Evolutionary conservation across 2,329 filamentous ascomycete genomes (phyloP).

Genomic region (Cordyceps cicadae): DNA sequence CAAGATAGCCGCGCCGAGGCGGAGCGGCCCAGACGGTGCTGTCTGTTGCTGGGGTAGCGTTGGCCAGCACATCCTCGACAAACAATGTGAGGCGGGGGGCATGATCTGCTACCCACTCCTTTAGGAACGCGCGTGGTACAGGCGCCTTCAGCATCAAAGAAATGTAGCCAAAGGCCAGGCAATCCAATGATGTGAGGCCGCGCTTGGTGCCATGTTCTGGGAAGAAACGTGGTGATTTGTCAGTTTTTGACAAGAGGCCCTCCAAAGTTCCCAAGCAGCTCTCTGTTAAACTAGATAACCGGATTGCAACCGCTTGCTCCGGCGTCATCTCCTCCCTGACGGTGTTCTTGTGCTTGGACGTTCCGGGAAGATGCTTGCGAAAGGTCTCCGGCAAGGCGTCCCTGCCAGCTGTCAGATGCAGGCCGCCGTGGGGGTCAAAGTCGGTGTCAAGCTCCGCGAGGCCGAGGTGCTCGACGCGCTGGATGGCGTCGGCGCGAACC

Average conservation of each 20-base stretch:
- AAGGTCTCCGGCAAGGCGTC: constrained; percentile 33
- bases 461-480: constrained; percentile 61
- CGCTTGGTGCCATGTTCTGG: constrained; percentile 10
- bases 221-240: constrained; percentile 26
- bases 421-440: constrained; percentile 30
- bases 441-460: constrained; percentile 61
- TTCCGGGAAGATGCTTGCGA: constrained; percentile 28
- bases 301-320: constrained; percentile 65
- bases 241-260: constrained; percentile 35
- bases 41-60: constrained; percentile 15
- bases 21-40: constrained; percentile 22
- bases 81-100: constrained; percentile 24
- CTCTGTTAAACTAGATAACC: constrained; percentile 62
- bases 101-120: constrained; percentile 32
- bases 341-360: constrained; percentile 40
- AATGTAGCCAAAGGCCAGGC: constrained; percentile 72
- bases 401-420: constrained; percentile 29
- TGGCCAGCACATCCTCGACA: constrained; percentile 23
- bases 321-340: constrained; percentile 57
- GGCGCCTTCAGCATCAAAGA: constrained; percentile 54
- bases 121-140: constrained; percentile 34
- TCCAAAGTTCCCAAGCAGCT: constrained; percentile 66
- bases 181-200: constrained; percentile 51
- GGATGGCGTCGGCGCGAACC: constrained; percentile 61
- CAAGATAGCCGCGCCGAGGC: constrained; percentile 16